Conservation (phyloP, 2,329 filamentous ascomycete species). For the Botrytis porri region DNA sequence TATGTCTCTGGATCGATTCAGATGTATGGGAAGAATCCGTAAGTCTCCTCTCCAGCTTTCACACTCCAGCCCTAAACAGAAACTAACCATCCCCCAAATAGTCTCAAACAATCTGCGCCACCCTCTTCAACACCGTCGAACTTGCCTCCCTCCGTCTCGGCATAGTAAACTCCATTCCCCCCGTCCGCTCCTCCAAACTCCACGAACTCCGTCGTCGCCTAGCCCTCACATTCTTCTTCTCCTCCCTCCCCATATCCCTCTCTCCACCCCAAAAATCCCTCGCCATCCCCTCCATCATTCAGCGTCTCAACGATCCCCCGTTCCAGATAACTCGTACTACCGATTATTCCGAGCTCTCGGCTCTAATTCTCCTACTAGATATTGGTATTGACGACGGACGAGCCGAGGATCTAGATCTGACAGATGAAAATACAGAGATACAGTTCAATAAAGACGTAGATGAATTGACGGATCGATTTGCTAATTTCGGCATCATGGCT, state of each 20-base stretch:
- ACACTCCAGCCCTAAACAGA: background rate
- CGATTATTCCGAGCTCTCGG: conserved; percentile 66
- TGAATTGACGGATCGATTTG: conserved; percentile 57
- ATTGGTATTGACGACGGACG: conserved; percentile 67
- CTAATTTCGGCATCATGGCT: conserved; percentile 65
- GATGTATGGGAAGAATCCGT: conserved; percentile 41
- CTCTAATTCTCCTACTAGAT: conserved; percentile 67
- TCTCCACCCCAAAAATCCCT: conserved; percentile 42
- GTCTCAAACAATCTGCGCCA: conserved; percentile 50
- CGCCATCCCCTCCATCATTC: conserved; percentile 44
- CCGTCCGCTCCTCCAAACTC: conserved; percentile 44
- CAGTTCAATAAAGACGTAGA: conserved; percentile 73
- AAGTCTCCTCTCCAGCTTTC: conserved; percentile 25
- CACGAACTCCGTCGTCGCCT: conserved; percentile 65
- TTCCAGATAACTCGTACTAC: conserved; percentile 55
- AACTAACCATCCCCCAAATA: conserved; percentile 32
- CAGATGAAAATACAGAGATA: conserved; percentile 41
- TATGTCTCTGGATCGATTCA: conserved; percentile 45
- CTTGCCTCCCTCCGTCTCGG: conserved; percentile 54
- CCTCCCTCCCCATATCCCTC: conserved; percentile 45
- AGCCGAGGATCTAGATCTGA: conserved; percentile 34
- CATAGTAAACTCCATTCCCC: conserved; percentile 58
- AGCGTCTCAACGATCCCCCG: conserved; percentile 47
- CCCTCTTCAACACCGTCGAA: conserved; percentile 47
- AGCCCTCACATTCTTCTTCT: conserved; percentile 61